Evolutionary conservation across 139 green algal species (phyloP).

Genomic region (Picochlorum sp.): DNA sequence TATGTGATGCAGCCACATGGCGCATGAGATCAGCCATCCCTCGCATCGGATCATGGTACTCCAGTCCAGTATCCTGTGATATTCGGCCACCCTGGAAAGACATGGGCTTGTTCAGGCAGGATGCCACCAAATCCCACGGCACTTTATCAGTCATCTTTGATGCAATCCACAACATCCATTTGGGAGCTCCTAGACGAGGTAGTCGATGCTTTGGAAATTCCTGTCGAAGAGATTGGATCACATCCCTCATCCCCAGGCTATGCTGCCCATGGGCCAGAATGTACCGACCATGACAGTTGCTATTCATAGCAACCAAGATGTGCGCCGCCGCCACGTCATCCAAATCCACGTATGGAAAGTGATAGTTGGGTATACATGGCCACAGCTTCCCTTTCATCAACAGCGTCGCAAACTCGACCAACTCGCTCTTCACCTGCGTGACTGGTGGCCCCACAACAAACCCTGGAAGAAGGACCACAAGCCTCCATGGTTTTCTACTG

Average conservation of each 20-base stretch:
- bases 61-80: not conserved
- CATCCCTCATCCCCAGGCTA: slow-evolving; percentile 3
- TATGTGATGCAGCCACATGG: too few species aligned
- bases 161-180: slow-evolving; percentile 23
- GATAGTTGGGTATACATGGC: slow-evolving; percentile 1
- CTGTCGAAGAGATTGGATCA: slow-evolving; percentile 9
- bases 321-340: slow-evolving; percentile 43
- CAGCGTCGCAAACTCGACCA: slow-evolving; percentile 22
- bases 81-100: not conserved
- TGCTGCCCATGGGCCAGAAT: slow-evolving; percentile 34
- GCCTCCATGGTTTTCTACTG: slow-evolving; percentile 42
- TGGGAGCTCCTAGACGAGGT: slow-evolving; percentile 1
- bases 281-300: slow-evolving; percentile 10
- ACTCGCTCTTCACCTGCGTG: slow-evolving; percentile 15
- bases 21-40: not conserved
- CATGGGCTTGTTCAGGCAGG: not conserved
- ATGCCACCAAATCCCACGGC: not conserved
- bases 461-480: slow-evolving; percentile 57
- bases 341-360: slow-evolving; percentile 34
- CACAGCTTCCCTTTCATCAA: slow-evolving; percentile 36
- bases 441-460: slow-evolving; percentile 61
- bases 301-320: slow-evolving; percentile 29
- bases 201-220: slow-evolving; percentile 21
- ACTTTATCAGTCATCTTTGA: not conserved
- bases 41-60: not conserved